Conservation (phyloP, 164 flowering plant genomes). For the Cinnamomum micranthum region DNA sequence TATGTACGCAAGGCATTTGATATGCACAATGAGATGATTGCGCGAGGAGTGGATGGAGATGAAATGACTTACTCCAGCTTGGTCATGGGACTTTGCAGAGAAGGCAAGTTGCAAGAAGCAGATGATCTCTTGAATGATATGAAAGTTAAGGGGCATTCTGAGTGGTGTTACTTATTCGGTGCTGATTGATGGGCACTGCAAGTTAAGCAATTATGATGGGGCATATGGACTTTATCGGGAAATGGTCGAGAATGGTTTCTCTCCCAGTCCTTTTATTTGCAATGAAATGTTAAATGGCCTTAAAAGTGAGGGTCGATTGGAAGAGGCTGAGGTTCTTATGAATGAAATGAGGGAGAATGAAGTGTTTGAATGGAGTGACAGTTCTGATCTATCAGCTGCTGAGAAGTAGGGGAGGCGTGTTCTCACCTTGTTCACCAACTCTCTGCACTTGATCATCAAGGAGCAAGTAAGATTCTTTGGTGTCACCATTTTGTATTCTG, state of each 20-base stretch:
- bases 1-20: conserved; percentile 41
- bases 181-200: conserved; percentile 50
- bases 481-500: too few relatives aligned
- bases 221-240: conserved; percentile 62
- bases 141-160: conserved; percentile 41
- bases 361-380: conserved; percentile 1
- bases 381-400: neutral
- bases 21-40: conserved; percentile 45
- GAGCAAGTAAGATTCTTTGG: neutral
- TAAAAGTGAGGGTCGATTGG: conserved; percentile 37
- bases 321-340: conserved; percentile 43
- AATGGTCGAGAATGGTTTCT: conserved; percentile 49
- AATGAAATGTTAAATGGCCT: conserved; percentile 51
- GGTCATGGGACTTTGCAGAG: conserved; percentile 42
- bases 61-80: conserved; percentile 56
- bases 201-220: conserved; percentile 36
- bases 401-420: neutral
- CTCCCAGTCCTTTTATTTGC: conserved; percentile 23
- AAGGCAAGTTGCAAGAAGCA: conserved; percentile 40
- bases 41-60: conserved; percentile 37
- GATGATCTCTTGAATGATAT: conserved; percentile 43
- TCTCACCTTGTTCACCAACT: neutral
- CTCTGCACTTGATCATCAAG: neutral
- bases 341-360: conserved; percentile 43
- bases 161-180: conserved; percentile 47